Base-by-base conservation (phyloP, 768 basidiomycete genomes). In the Obba rivulosa region DNA sequence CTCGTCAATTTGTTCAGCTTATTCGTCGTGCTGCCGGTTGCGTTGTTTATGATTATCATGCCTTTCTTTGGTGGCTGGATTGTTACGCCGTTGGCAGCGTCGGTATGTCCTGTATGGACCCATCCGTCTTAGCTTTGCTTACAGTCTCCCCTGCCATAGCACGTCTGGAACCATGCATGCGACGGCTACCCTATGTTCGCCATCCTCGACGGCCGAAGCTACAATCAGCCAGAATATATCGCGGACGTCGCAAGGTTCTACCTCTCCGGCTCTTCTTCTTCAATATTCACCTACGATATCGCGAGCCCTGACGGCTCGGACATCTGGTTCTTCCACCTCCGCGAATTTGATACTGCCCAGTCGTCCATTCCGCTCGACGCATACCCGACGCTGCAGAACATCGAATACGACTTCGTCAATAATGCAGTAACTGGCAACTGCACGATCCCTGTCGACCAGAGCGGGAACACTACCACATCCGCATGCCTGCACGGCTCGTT, bases 61-160 rank as follows among this genome's bases (percentile, higher is more conserved):
- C 55, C 55, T 4, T 49, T 52, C 48, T 56, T 53, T 34, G 55
- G 55, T 4, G 42, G 41, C 14, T 53, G 48, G 51, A 48, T 56
- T 16, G 52, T 50, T 3, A 22, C 34, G 13, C 52, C 51, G 21
- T 34, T 56, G 21, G 49, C 44, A 4, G 41, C 50, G 36, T 25
- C 36, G 43, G 55, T 56, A 24, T 5, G 51, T 28, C 13, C n/a
- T 3, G 13, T 14, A 14, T 14, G 22, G 5, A 17, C 21, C 18
- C 23, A 4, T 17, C 10, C 44, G 21, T 18, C 25, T 23, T 16
- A 14, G 9, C 8, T 18, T n/a, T n/a, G 16, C 9, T 28, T 42
- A 25, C 36, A 45, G 20, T 40, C 17, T 10, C 13, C n/a, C 17
- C 18, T 37, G 14, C 18, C 34, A 3, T 31, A 53, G 51, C 14